Evolutionary conservation across 108 stramenopile species (phyloP), one percentile per base, ranked within the genome.

Genomic region (Stephanodiscus minutulus): DNA sequence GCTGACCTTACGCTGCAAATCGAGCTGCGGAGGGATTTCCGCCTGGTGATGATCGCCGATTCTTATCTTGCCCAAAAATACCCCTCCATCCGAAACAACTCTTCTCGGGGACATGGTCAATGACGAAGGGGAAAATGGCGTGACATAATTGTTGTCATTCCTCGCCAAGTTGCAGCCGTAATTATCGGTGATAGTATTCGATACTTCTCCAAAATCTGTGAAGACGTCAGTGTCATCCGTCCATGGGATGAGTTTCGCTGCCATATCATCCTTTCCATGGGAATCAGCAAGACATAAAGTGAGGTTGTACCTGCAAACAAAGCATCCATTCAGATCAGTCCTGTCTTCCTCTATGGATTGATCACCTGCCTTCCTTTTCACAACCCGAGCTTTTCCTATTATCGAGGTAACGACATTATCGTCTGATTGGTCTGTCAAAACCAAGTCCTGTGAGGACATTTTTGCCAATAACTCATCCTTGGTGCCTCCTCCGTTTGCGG

Each of bases 21-120:
- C 37, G 39, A 62, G 31, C 65, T 57, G 53, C 31, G 78, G 62
- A 12, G 88, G 86, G 63, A 91, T 76, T 20, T 61, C 27, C 29
- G 76, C 89, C 78, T 94, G 93, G 66, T 89, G 83, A 33, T 87
- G 71, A 9, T 63, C 57, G 11, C 91, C 93, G n/a, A 91, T 85
- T 41, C 85, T 74, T 67, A 89, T 94, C 43, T 83, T 79, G 21
- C 90, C 81, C 27, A 83, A 47, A 13, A 65, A 82, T 9, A 71
- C 73, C 22, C 21, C 71, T 29, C 86, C 91, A 59, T 89, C 91
- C 13, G 78, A 72, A 13, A 85, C 76, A 7, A 74, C 64, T 53
- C 62, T 70, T 54, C 70, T 77, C 5, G 77, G 67, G n/a, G 78
- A 68, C 41, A 67, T 33, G 12, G 50, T 46, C 6, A 48, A 57